phyloP scores from a whole-genome alignment of 768 basidiomycete genomes.

The Panaeolus papilionaceus region DNA sequence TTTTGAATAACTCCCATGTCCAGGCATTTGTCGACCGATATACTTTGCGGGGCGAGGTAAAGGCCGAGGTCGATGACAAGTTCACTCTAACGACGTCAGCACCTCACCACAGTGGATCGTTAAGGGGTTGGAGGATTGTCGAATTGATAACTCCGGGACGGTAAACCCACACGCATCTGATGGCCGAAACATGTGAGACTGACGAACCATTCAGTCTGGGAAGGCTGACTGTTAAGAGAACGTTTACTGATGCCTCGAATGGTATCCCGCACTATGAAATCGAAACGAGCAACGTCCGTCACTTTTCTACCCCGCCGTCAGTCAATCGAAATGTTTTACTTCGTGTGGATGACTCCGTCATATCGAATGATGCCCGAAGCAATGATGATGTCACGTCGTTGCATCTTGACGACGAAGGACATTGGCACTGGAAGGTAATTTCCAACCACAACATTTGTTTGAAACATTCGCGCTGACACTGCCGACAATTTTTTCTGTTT shows the following conservation, averaged over 20 bases:
- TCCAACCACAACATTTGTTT: not conserved
- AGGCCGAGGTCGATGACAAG: slow-evolving; percentile 18
- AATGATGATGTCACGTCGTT: not conserved
- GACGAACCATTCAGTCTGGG: slow-evolving; percentile 38
- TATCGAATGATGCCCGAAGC: not conserved
- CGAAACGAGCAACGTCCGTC: slow-evolving; percentile 28
- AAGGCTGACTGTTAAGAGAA: slow-evolving; percentile 38
- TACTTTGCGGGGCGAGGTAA: slow-evolving; percentile 2
- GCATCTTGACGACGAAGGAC: slow-evolving; percentile 16
- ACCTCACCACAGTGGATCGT: slow-evolving; percentile 71
- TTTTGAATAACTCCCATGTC: slow-evolving; percentile 62
- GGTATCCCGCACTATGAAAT: slow-evolving; percentile 17
- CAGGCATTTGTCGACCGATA: slow-evolving; percentile 56
- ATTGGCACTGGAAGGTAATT: slow-evolving; percentile 28
- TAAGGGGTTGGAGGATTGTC: slow-evolving; percentile 74
- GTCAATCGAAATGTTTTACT: not conserved
- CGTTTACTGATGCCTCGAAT: slow-evolving; percentile 4
- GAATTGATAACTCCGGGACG: slow-evolving; percentile 69
- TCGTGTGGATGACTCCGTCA: not conserved
- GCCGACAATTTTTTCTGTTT: not conserved
- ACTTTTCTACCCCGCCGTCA: slow-evolving; percentile 24
- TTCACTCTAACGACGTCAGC: slow-evolving; percentile 80
- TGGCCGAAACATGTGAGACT: not conserved
- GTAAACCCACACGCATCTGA: slow-evolving; percentile 42
- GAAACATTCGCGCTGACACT: not conserved